Evolutionary conservation across 176 grass and related monocot genomes (phyloP).

Genomic region (Musa itinerans): DNA sequence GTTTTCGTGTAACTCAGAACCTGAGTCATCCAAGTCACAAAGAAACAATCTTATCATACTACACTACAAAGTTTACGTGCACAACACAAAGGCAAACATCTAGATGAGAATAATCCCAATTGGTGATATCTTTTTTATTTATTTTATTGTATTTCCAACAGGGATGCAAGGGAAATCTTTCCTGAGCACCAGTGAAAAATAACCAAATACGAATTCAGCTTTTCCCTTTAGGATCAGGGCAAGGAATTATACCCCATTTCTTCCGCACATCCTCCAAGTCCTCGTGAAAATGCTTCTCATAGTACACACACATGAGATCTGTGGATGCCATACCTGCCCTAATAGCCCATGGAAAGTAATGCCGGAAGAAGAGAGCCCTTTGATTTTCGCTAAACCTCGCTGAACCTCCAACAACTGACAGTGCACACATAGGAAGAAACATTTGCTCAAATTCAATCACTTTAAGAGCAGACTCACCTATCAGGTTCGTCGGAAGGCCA

Average conservation of each 20-base stretch:
- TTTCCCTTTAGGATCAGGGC: constrained; percentile 31
- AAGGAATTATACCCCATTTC: constrained; percentile 60
- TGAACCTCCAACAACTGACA: constrained; percentile 67
- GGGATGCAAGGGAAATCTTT: too few relatives aligned
- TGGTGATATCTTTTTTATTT: too few relatives aligned
- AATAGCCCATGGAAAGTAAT: constrained; percentile 76
- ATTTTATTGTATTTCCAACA: too few relatives aligned
- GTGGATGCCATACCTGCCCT: constrained; percentile 45
- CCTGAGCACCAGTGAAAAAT: background rate
- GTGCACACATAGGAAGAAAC: constrained; percentile 83
- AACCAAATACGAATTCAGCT: background rate
- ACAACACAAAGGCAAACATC: too few relatives aligned
- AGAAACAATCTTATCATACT: too few relatives aligned
- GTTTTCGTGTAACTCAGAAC: too few relatives aligned
- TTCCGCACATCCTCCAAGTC: constrained; percentile 58
- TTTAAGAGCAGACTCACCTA: constrained; percentile 85
- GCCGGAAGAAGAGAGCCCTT: constrained; percentile 47
- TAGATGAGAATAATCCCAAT: too few relatives aligned
- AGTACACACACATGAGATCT: constrained; percentile 81
- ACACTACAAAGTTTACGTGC: too few relatives aligned
- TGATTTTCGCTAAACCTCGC: constrained; percentile 72
- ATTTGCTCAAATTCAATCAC: constrained; percentile 91
- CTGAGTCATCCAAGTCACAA: too few relatives aligned
- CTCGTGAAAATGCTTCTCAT: constrained; percentile 82
- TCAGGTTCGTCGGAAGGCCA: constrained; percentile 70